Base-by-base conservation (phyloP, 495 filamentous ascomycete genomes). In the Apiosordaria backusii region DNA sequence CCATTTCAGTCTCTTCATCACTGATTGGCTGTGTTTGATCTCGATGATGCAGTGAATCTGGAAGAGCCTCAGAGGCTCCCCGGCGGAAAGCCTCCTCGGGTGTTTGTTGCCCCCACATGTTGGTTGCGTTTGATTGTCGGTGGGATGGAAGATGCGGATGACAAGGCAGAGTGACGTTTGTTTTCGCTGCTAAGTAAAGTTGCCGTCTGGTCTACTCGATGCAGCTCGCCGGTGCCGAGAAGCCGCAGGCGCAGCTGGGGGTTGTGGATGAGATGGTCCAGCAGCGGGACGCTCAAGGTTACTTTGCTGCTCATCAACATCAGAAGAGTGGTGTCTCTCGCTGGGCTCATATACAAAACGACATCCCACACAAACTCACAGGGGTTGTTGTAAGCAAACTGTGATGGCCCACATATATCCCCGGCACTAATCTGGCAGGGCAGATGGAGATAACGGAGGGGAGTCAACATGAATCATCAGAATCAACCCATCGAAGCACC, bases 11-110 rank as follows among this genome's bases (percentile, higher is more conserved):
- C 4, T 24, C 13, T 15, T 71, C 66, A 5, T 57, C 24, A 4
- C 21, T 13, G 21, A 27, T 55, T 40, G 59, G 45, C 26, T 62
- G 60, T 35, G 63, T 65, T 7, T 70, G 64, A 18, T 71, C 69
- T 22, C 71, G 62, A 63, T 73, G 69, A 24, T 76, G 74, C 0
- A 76, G 72, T 0, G 62, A 21, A 9, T 74, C 61, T 0, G 74
- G 70, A 10, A 67, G 21, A 0, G 57, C 40, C 26, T 74, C 63
- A 7, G 62, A 61, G 9, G 72, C 73, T 22, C 54, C 25, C 23
- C 68, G 65, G 4, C 70, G 73, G 27, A 72, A 66, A n/a, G 63
- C 65, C 55, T 69, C 70, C 45, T 72, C 68, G n/a, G 24, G 59
- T 3, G 66, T 50, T 5, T 62, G 60, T 9, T 64, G 60, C 7